Evolutionary conservation across 176 grass and related monocot species (phyloP), one percentile per base, ranked within the genome.

Genomic region (Pharus latifolius): DNA sequence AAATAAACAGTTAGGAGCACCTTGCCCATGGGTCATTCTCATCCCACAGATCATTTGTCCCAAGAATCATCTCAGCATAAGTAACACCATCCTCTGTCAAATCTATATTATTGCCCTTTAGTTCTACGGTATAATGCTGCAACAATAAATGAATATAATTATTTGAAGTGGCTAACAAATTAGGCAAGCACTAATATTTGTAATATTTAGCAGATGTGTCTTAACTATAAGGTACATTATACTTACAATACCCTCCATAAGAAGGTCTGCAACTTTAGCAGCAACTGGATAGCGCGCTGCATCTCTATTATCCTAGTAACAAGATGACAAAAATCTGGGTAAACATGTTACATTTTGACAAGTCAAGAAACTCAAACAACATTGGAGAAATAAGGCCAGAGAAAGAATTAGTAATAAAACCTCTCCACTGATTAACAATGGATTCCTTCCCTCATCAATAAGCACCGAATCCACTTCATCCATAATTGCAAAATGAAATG

Each of bases 401-500:
- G 10, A 70, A 69, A 18, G 28, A 78, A 43, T 51, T 23, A 69
- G 55, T 17, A 49, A 49, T 56, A 57, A 84, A 85, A 98, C 94
- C 87, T 98, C 94, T 85, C 89, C 84, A 44, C 94, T 98, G 67
- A 98, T 98, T 40, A 98, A 77, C 61, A 98, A 77, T 63, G 94
- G 94, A 65, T 92, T 98, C 64, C 94, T 98, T 72, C 94, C 94
- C 68, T 98, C 94, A 6, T 98, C 94, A 72, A 93, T 90, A 78
- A 98, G 89, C 48, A 93, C 94, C 0, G 89, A 98, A 34, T 98
- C 94, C 57, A 98, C 89, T 87, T 98, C 94, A 83, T 93, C 94
- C 74, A 98, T 81, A 67, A 98, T 93, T 72, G 94, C 87, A 76
- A 92, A 98, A 82, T 88, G 83, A 75, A 98, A 98, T 52, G 89